Percentiles rank a stretch among this genome's conserved stretches.
Evolutionary conservation across 768 basidiomycete genomes (phyloP).

Genomic region (Lactifluus subvellereus): DNA sequence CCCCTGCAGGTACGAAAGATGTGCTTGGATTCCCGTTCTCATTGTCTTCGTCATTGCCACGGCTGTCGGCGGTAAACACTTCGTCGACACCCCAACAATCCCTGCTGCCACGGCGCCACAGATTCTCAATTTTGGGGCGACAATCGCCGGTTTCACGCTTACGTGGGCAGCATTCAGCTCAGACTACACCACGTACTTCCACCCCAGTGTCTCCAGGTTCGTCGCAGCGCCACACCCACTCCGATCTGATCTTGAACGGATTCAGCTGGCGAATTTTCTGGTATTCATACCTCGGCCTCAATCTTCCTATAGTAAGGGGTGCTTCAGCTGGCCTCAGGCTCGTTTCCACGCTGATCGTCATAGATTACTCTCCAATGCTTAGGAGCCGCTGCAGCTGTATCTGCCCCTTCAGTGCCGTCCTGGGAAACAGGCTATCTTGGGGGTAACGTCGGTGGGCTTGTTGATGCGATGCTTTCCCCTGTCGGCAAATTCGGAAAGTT

Average conservation of each 20-base stretch:
- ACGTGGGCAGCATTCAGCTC: conserved; percentile 56
- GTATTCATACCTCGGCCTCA: conserved; percentile 61
- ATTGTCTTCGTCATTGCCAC: conserved; percentile 65
- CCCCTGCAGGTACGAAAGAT: conserved; percentile 57
- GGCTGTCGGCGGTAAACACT: conserved; percentile 68
- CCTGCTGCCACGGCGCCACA: conserved; percentile 54
- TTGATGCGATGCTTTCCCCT: conserved; percentile 57
- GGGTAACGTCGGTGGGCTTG: conserved; percentile 56
- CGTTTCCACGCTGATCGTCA: background rate
- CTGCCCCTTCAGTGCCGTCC: conserved; percentile 47
- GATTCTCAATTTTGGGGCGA: conserved; percentile 62
- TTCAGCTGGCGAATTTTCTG: conserved; percentile 53
- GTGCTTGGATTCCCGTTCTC: conserved; percentile 75
- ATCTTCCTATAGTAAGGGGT: conserved; percentile 49
- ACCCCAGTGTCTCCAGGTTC: conserved; percentile 52
- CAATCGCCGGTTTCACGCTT: conserved; percentile 67
- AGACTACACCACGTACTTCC: conserved; percentile 72
- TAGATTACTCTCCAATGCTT: conserved; percentile 45
- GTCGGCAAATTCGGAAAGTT: conserved; percentile 63
- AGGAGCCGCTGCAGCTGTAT: conserved; percentile 61
- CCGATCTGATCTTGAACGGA: background rate
- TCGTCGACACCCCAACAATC: conserved; percentile 41
- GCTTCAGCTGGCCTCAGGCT: conserved; percentile 1
- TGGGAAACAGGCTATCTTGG: conserved; percentile 52
- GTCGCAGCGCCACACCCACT: background rate